phyloP scores from a whole-genome alignment of 148 eudicot genomes.

The Simmondsia chinensis region DNA sequence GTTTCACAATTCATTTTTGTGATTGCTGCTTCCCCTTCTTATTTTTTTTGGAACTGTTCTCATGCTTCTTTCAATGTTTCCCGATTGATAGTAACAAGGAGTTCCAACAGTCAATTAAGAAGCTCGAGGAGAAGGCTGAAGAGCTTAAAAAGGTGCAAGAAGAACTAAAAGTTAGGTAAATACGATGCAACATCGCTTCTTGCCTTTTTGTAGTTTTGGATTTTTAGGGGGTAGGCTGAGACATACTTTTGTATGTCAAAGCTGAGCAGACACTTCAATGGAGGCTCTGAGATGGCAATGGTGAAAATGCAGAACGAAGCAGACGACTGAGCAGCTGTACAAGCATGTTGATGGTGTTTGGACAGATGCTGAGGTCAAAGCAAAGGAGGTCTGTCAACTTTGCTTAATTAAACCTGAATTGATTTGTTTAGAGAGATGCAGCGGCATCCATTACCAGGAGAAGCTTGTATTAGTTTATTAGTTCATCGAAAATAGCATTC shows the following conservation, averaged over 20 bases:
- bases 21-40: too few relatives aligned
- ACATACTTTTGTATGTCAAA: conserved; percentile 78
- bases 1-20: too few relatives aligned
- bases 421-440: too few relatives aligned
- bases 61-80: not conserved
- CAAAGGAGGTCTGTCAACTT: conserved; percentile 41
- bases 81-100: conserved; percentile 39
- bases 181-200: not conserved
- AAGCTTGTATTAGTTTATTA: too few relatives aligned
- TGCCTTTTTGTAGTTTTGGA: not conserved
- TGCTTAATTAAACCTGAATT: too few relatives aligned
- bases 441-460: too few relatives aligned
- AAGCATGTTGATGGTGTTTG: conserved; percentile 72
- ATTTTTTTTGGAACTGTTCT: too few relatives aligned
- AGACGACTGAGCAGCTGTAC: conserved; percentile 73
- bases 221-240: conserved; percentile 41
- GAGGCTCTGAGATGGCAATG: conserved; percentile 44
- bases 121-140: conserved; percentile 52
- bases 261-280: conserved; percentile 60
- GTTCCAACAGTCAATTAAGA: conserved; percentile 46
- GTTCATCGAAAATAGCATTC: too few relatives aligned
- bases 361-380: conserved; percentile 62
- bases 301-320: conserved; percentile 81
- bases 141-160: conserved; percentile 54
- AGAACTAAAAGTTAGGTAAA: conserved; percentile 54